These are phyloP conservation scores for Stereocaulon alpinum DNA, from an alignment of 495 filamentous ascomycete species.

Conservation along the genomic window DNA sequence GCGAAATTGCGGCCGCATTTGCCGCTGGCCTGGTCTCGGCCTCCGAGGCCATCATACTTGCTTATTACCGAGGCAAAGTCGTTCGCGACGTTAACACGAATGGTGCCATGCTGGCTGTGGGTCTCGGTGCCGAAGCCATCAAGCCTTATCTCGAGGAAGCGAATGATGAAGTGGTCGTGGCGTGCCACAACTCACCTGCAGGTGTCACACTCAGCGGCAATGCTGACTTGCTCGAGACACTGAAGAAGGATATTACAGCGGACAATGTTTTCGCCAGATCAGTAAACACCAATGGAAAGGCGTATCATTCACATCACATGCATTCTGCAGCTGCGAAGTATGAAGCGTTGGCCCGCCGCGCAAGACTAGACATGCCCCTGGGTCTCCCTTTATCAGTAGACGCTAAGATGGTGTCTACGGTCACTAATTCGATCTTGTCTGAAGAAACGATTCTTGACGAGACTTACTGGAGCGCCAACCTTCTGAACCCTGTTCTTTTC, in stretches of 20 bases:
- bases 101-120: not conserved
- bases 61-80: not conserved
- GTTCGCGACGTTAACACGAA: not conserved
- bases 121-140: not conserved
- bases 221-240: not conserved
- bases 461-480: conserved; percentile 32
- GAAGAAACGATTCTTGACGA: not conserved
- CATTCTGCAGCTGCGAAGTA: conserved; percentile 32
- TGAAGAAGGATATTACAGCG: not conserved
- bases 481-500: conserved; percentile 31
- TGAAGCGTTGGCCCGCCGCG: not conserved
- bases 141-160: not conserved
- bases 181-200: not conserved
- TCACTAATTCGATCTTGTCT: not conserved
- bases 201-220: not conserved
- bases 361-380: not conserved
- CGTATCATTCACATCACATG: conserved; percentile 55
- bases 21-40: conserved; percentile 4
- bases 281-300: conserved; percentile 35
- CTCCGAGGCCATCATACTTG: not conserved
- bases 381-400: not conserved
- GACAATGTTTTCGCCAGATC: conserved; percentile 29
- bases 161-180: not conserved
- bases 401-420: not conserved
- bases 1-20: conserved; percentile 27